A percentile compares a stretch with the other conserved stretches of the same genome.
Conservation (phyloP, 257 asterid genomes). For the Solanum pinnatisectum region DNA sequence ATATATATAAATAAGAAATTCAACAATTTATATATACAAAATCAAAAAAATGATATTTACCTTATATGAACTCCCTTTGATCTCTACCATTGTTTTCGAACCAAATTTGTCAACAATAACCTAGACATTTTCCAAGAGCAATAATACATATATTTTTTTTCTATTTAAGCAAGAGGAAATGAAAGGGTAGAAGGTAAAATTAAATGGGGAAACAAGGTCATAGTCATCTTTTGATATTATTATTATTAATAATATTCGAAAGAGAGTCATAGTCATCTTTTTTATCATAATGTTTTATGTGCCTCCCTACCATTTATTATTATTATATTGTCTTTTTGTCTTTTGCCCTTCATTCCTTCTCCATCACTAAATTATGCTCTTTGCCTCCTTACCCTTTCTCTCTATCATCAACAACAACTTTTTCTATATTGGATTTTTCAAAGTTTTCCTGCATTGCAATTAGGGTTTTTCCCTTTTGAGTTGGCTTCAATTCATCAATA, state of each 20-base stretch:
- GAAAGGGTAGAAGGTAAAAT: background rate
- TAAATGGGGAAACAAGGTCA: conserved; percentile 16
- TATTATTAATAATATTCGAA: conserved; percentile 28
- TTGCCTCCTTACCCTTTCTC: conserved; percentile 11
- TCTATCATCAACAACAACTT: background rate
- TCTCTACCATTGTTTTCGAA: background rate
- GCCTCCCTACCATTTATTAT: conserved; percentile 32
- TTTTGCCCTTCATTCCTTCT: conserved; percentile 57
- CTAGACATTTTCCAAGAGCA: background rate
- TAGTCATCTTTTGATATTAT: conserved; percentile 10
- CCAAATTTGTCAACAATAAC: background rate
- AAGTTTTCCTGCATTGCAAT: background rate
- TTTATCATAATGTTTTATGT: conserved; percentile 19
- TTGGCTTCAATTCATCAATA: background rate
- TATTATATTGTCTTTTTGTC: conserved; percentile 30
- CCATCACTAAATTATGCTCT: conserved; percentile 46
- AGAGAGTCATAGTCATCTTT: conserved; percentile 46
- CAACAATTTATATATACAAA: background rate
- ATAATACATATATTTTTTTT: background rate
- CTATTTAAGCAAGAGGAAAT: background rate
- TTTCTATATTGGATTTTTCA: background rate
- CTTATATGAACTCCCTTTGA: background rate
- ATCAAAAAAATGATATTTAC: background rate
- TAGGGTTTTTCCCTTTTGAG: conserved; percentile 25
- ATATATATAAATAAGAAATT: background rate